phyloP scores from a whole-genome alignment of 2,329 filamentous ascomycete genomes.

The Hypoxylon sp. region DNA sequence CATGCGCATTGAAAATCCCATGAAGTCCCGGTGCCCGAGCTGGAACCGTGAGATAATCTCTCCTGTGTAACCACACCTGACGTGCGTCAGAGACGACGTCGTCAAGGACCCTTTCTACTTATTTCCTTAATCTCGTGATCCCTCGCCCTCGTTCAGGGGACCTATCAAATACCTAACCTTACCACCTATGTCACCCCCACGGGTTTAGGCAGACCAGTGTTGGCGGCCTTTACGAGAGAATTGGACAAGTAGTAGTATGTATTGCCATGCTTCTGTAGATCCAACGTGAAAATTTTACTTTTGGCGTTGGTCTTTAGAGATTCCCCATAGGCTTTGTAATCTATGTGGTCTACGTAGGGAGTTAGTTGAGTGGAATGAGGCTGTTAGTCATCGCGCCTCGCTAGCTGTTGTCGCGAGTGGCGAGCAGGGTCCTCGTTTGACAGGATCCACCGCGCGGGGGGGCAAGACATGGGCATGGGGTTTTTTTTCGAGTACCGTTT shows the following conservation, averaged over 20 bases:
- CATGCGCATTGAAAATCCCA: slow-evolving; percentile 34
- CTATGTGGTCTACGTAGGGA: neutral
- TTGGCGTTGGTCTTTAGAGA: slow-evolving; percentile 6
- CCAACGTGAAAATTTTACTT: slow-evolving; percentile 1
- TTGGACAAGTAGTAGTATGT: slow-evolving; percentile 10
- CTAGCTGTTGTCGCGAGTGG: slow-evolving; percentile 22
- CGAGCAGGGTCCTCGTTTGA: slow-evolving; percentile 20
- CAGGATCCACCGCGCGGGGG: slow-evolving; percentile 33
- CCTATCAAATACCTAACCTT: slow-evolving; percentile 13
- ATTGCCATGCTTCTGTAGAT: slow-evolving; percentile 10
- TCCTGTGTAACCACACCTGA: slow-evolving; percentile 40
- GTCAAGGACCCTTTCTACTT: slow-evolving; percentile 4
- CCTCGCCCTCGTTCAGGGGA: slow-evolving; percentile 3
- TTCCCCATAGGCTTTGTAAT: slow-evolving; percentile 10
- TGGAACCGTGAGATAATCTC: slow-evolving; percentile 6
- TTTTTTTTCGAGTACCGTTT: slow-evolving; percentile 9
- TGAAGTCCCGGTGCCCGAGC: slow-evolving; percentile 18
- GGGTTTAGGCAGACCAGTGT: slow-evolving; percentile 9
- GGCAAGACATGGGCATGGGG: slow-evolving; percentile 13
- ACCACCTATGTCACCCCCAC: slow-evolving; percentile 25
- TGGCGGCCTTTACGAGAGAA: neutral
- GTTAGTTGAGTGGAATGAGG: slow-evolving; percentile 7
- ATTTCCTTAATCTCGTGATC: neutral
- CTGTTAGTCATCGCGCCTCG: slow-evolving; percentile 29
- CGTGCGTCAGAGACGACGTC: slow-evolving; percentile 9